phyloP scores from a whole-genome alignment of 441 rosid genomes.

The Aleurites moluccanus region DNA sequence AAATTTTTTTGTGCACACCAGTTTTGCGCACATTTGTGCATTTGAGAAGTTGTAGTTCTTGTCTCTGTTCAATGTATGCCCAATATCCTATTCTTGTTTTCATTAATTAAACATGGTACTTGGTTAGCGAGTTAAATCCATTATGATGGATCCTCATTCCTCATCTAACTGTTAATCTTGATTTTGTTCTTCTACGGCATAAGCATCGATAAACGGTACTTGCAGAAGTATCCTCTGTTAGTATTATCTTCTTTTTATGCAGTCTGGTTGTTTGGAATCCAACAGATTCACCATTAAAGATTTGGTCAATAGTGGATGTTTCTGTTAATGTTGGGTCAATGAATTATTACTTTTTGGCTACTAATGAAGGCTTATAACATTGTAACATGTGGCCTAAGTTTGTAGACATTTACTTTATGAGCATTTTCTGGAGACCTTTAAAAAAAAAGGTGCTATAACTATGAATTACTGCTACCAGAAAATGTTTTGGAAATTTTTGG shows the following conservation, averaged over 20 bases:
- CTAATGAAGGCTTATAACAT: not conserved
- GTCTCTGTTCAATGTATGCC: not conserved
- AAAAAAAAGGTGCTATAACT: not conserved
- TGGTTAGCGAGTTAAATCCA: not conserved
- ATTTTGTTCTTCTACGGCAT: not conserved
- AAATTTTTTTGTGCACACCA: not conserved
- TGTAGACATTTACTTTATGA: not conserved
- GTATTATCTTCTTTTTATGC: not conserved
- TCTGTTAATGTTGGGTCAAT: not conserved
- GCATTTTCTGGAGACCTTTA: not conserved
- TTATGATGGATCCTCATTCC: not conserved
- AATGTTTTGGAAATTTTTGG: not conserved
- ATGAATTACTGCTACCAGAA: not conserved
- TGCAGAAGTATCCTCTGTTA: not conserved
- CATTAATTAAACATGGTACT: no score
- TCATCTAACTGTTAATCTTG: not conserved
- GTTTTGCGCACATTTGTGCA: not conserved
- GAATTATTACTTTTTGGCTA: not conserved
- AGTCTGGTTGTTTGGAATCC: not conserved
- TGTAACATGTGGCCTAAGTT: not conserved
- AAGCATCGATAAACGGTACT: not conserved
- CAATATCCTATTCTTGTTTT: not conserved
- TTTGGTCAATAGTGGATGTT: not conserved
- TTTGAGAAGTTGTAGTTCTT: conserved; percentile 8
- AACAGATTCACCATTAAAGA: not conserved